These are phyloP conservation scores for Pyricularia grisea DNA, from an alignment of 2,329 filamentous ascomycete genomes.

Conservation along the genomic window DNA sequence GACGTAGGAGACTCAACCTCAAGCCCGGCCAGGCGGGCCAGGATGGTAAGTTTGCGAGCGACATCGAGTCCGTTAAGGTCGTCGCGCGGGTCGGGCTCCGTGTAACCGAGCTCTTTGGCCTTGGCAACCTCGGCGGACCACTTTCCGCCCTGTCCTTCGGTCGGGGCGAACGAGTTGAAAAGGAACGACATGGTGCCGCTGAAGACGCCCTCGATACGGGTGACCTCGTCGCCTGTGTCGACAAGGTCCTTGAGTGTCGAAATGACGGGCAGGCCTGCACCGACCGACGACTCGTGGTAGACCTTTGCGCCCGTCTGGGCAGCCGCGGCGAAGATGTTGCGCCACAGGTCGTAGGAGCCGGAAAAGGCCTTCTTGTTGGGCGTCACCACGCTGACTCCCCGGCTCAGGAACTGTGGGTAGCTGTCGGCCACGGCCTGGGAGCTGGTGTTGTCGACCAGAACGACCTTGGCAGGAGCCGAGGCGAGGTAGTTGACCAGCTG, in stretches of 20 bases:
- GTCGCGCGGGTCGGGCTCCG: constrained; percentile 78
- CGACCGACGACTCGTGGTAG: constrained; percentile 93
- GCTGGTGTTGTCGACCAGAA: constrained; percentile 94
- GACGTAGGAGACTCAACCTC: constrained; percentile 73
- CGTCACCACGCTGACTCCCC: constrained; percentile 84
- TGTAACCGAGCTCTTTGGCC: constrained; percentile 89
- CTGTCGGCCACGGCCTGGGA: constrained; percentile 73
- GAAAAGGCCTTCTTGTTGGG: constrained; percentile 99
- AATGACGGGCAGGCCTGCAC: constrained; percentile 86
- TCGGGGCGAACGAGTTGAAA: constrained; percentile 93
- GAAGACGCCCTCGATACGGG: constrained; percentile 92
- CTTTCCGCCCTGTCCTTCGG: constrained; percentile 55
- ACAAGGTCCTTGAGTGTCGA: constrained; percentile 92
- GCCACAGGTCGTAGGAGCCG: constrained; percentile 70
- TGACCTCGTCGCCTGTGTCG: constrained; percentile 84
- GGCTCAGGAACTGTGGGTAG: constrained; percentile 73
- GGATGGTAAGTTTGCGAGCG: constrained; percentile 90
- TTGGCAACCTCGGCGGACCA: constrained; percentile 90
- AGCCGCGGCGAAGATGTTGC: constrained; percentile 72
- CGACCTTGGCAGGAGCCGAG: constrained; percentile 64
- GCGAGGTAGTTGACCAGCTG: constrained; percentile 72
- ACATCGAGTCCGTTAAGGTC: constrained; percentile 85
- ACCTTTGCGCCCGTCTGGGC: constrained; percentile 65
- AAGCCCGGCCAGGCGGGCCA: constrained; percentile 77
- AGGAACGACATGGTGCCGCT: constrained; percentile 97